Percentiles rank a stretch among this genome's conserved stretches.
Evolutionary conservation across 257 asterid species (phyloP).

Genomic region (Nicotiana tomentosiformis): DNA sequence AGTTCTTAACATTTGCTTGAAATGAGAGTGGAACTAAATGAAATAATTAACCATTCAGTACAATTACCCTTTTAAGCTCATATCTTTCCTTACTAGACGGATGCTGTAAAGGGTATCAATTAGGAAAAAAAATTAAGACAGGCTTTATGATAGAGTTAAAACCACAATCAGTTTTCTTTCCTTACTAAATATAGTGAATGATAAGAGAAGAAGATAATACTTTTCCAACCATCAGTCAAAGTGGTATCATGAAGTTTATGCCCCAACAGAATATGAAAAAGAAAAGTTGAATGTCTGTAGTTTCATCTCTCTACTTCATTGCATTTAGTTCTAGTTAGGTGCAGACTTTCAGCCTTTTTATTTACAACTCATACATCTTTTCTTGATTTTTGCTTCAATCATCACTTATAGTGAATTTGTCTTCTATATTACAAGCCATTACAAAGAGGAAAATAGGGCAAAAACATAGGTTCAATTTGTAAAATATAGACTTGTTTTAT

Average conservation of each 20-base stretch:
- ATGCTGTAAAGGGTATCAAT: neutral
- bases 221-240: neutral
- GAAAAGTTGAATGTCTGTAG: neutral
- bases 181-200: neutral
- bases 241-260: neutral
- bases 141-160: neutral
- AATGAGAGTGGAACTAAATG: conserved; percentile 5
- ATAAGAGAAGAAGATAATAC: neutral
- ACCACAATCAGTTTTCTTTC: neutral
- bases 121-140: neutral
- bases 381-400: neutral
- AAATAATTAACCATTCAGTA: neutral
- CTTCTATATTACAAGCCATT: neutral
- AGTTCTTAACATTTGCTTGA: conserved; percentile 1
- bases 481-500: neutral
- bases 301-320: neutral
- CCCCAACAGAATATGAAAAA: neutral
- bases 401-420: neutral
- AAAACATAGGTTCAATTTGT: neutral
- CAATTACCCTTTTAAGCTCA: neutral
- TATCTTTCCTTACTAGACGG: neutral
- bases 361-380: neutral
- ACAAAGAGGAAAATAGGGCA: neutral
- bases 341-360: neutral
- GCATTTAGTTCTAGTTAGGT: neutral